phyloP scores from a whole-genome alignment of 352 stramenopile genomes.

The Albugo laibachii region DNA sequence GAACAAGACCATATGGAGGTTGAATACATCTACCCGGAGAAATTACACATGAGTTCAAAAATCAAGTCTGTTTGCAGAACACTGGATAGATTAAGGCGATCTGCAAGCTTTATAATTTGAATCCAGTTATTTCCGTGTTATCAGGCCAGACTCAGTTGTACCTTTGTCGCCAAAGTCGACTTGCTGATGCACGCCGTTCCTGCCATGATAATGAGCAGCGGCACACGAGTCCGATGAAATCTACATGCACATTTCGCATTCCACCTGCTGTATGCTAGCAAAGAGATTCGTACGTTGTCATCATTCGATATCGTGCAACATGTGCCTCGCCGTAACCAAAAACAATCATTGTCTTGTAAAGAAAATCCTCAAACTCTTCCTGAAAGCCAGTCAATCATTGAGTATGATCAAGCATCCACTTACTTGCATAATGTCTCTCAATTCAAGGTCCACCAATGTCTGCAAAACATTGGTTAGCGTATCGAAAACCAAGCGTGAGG shows the following conservation, averaged over 20 bases:
- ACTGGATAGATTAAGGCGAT: constrained; percentile 72
- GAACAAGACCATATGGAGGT: background rate
- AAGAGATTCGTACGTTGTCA: constrained; percentile 38
- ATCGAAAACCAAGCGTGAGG: background rate
- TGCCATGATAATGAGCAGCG: constrained; percentile 66
- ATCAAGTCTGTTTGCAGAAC: constrained; percentile 76
- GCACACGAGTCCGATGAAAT: constrained; percentile 68
- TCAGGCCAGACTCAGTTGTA: constrained; percentile 5
- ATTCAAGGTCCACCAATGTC: constrained; percentile 68
- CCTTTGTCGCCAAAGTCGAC: constrained; percentile 76
- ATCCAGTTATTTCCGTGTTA: background rate
- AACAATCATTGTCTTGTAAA: constrained; percentile 81
- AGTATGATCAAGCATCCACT: background rate
- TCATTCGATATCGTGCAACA: constrained; percentile 75
- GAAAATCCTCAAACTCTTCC: constrained; percentile 80
- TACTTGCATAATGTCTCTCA: constrained; percentile 70
- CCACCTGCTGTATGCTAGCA: background rate
- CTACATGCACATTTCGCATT: constrained; percentile 10
- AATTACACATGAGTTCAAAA: constrained; percentile 82
- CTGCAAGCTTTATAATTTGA: constrained; percentile 27
- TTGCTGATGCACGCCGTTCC: constrained; percentile 71
- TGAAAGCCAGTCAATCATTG: constrained; percentile 3
- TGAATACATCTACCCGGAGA: constrained; percentile 35
- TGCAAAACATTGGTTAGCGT: constrained; percentile 9
- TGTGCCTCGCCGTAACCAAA: constrained; percentile 74